phyloP scores from a whole-genome alignment of 169 alveolate genomes.

The Plasmodium billcollinsi region DNA sequence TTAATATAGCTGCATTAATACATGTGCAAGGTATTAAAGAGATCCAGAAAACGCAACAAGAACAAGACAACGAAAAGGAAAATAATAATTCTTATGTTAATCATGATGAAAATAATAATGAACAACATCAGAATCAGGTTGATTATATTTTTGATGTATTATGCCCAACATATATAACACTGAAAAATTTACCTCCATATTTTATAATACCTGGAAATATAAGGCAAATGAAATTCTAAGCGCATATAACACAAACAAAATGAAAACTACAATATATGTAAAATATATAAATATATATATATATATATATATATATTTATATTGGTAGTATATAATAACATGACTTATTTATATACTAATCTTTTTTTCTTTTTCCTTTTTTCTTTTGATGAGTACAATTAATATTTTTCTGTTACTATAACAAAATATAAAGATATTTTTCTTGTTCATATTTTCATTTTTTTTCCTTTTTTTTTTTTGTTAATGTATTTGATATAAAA shows the following conservation, averaged over 20 bases:
- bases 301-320: neutral
- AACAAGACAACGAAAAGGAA: neutral
- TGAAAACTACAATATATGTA: neutral
- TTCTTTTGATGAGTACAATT: no score
- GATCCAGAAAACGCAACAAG: neutral
- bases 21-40: slow-evolving; percentile 64
- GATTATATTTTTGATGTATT: slow-evolving; percentile 70
- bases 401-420: no score
- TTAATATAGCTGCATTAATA: slow-evolving; percentile 70
- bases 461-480: no score
- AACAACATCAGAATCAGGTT: neutral
- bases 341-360: no score
- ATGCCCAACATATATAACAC: slow-evolving; percentile 80
- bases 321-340: neutral
- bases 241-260: neutral
- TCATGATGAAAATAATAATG: slow-evolving; percentile 11
- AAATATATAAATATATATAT: no score
- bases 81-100: neutral
- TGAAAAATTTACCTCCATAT: slow-evolving; percentile 81
- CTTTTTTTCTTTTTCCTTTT: no score
- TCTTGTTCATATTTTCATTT: no score
- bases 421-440: no score
- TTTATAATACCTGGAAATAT: slow-evolving; percentile 81
- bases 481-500: no score
- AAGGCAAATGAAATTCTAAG: slow-evolving; percentile 74